These are phyloP conservation scores for Penicillium tannophilum DNA, from an alignment of 495 filamentous ascomycete species.

Conservation along the genomic window DNA sequence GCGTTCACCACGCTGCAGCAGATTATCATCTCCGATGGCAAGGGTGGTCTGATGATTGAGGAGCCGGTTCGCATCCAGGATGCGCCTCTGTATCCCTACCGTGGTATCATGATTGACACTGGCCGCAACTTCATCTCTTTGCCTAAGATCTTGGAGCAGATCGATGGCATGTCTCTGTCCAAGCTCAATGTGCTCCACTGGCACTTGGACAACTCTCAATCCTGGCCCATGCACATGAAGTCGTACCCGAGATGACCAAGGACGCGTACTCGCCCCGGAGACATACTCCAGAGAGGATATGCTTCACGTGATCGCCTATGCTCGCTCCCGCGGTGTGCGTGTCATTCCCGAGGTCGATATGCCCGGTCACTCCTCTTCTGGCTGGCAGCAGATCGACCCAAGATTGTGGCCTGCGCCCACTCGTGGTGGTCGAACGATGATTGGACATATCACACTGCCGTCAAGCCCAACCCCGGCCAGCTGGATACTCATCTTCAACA, in stretches of 20 bases:
- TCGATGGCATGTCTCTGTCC: constrained; percentile 53
- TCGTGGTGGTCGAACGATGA: constrained; percentile 61
- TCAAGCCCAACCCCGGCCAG: constrained; percentile 59
- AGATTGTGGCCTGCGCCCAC: constrained; percentile 53
- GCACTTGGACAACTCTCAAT: constrained; percentile 54
- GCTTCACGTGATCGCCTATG: constrained; percentile 47
- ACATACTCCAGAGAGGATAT: constrained; percentile 43
- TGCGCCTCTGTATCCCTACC: constrained; percentile 50
- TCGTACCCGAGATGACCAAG: constrained; percentile 55
- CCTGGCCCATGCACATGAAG: constrained; percentile 52
- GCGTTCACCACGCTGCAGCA: constrained; percentile 62
- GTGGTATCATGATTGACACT: constrained; percentile 54
- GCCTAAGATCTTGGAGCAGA: constrained; percentile 52
- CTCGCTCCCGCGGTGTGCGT: constrained; percentile 48
- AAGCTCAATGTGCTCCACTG: constrained; percentile 57
- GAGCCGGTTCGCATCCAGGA: constrained; percentile 52
- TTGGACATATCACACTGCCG: constrained; percentile 53
- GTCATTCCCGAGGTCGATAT: constrained; percentile 56
- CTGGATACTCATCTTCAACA: constrained; percentile 57
- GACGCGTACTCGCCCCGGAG: constrained; percentile 56
- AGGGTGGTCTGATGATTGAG: constrained; percentile 50
- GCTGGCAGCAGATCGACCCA: constrained; percentile 58
- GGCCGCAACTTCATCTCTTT: constrained; percentile 53
- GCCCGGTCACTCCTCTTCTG: constrained; percentile 52
- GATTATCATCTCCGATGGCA: constrained; percentile 50